Conservation (phyloP, 2,329 filamentous ascomycete genomes). For the Aspergillus fijiensis region DNA sequence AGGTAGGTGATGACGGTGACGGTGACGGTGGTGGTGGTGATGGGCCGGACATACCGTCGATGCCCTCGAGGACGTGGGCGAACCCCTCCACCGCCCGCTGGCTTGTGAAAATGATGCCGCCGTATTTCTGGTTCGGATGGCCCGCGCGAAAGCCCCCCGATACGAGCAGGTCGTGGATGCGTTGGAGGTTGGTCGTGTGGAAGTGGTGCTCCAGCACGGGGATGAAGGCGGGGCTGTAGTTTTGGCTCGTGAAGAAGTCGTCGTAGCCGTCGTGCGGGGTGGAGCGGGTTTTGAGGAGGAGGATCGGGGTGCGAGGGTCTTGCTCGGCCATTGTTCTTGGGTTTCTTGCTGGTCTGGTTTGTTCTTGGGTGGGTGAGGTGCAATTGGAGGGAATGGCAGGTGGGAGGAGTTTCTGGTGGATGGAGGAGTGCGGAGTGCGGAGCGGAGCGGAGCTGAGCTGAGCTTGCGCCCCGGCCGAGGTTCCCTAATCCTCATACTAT, state of each 20-base stretch:
- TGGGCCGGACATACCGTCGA: conserved; percentile 12
- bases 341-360: neutral
- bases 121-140: conserved; percentile 33
- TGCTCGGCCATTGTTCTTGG: conserved; percentile 4
- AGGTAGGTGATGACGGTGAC: no score
- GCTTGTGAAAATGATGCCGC: conserved; percentile 52
- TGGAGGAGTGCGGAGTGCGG: neutral
- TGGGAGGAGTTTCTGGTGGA: neutral
- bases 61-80: conserved; percentile 32
- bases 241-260: conserved; percentile 42
- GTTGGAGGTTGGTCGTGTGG: conserved; percentile 35
- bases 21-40: no score
- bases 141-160: conserved; percentile 28
- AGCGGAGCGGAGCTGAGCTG: neutral
- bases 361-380: neutral
- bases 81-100: conserved; percentile 51
- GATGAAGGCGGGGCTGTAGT: conserved; percentile 43
- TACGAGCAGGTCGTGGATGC: conserved; percentile 37
- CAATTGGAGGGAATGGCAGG: neutral
- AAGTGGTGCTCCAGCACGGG: conserved; percentile 49
- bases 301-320: conserved; percentile 31
- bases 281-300: conserved; percentile 51
- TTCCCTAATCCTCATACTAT: neutral
- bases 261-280: conserved; percentile 46
- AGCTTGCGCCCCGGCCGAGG: neutral